Evolutionary conservation across 225 moss, liverwort and hornwort genomes (phyloP), one percentile per base, ranked within the genome.

Genomic region (Rhytidiadelphus loreus): DNA sequence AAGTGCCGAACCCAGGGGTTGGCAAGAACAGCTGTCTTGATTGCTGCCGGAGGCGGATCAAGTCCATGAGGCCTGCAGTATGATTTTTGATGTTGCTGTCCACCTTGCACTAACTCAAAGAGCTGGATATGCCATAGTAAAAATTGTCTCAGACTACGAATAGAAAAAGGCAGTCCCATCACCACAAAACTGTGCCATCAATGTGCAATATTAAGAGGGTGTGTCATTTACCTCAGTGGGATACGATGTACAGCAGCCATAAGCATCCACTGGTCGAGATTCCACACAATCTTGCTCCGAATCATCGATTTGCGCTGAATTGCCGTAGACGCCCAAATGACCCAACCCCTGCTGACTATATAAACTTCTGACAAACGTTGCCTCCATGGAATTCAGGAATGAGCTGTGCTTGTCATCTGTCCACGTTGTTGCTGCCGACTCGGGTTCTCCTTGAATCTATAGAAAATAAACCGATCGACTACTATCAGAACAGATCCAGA

Each of bases 401-500:
- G 95, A 95, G 73, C 93, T 95, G 84, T 95, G 95, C 77, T 93
- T 93, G 75, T 93, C 95, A 89, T 95, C 92, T 59, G 95, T 95
- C 95, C 95, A 95, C 46, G 93, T 93, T 56, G 95, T 95, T 84
- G 91, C 93, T 61, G 77, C 92, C 59, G 95, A 95, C 46, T 93
- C 89, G 8, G 77, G 89, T 87, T 92, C 90, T 87, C 81, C 91
- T 89, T 86, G 92, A 30, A 90, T 84, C 94, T 94, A 87, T 37
- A 87, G 41, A 72, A 63, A 61, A 87, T 8, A 83, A 58, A 78
- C 39, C 16, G 57, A 89, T 63, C 44, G 71, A 83, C 87, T 78
- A 59, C 28, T 80, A 86, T 92, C 87, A 92, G 86, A 64, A 85
- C 58, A 85, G 69, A 69, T 73, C 80, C 88, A 90, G 56, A 50